Evolutionary conservation across 345 rosid genomes (phyloP), one percentile per base, ranked within the genome.

Genomic region (Eucalyptus polyanthemos): DNA sequence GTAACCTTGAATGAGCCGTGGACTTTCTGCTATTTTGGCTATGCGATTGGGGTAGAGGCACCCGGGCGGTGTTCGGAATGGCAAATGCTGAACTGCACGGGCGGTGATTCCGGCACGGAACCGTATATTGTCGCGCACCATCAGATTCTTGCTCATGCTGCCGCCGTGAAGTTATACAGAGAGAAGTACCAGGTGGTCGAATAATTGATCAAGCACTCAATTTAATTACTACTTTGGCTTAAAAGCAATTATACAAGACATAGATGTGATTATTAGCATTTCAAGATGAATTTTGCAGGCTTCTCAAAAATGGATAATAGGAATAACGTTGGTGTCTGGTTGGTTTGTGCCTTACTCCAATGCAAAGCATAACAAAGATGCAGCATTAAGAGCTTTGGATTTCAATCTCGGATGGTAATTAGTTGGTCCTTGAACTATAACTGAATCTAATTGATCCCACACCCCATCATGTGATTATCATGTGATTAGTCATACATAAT

Each of bases 1-100:
- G 93, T 94, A 16, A 94, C 96, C 14, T 29, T 93, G 65, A 95
- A 95, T 50, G 94, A 95, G 90, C 96, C 96, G 11, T 92, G 88
- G 80, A 89, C 50, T 22, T 89, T 76, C 50, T 87, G 91, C 76
- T 8, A 7, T 3, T 89, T 89, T 7, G 96, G 94, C 5, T 92
- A 94, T 29, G 87, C 40, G 3, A 17, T 0, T 1, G 94, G 94
- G 3, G 5, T 1, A 1, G 50, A 87, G 50, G 95, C 95, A 5
- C 96, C 96, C 0, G 93, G 93, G 3, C 90, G 95, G 45, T 95
- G 97, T 50, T 93, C 95, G 3, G 88, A 87, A 14, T 93, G 93
- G 90, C 87, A 86, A 40, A 34, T 67, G 54, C 56, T 86, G 9
- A 89, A 90, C 27, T 95, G 95, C 90, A 88, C 90, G 2, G 93